Percentiles rank a stretch among this genome's conserved stretches.
These are phyloP conservation scores for Paxillus ammoniavirescens DNA, from an alignment of 768 basidiomycete genomes.

Conservation along the genomic window DNA sequence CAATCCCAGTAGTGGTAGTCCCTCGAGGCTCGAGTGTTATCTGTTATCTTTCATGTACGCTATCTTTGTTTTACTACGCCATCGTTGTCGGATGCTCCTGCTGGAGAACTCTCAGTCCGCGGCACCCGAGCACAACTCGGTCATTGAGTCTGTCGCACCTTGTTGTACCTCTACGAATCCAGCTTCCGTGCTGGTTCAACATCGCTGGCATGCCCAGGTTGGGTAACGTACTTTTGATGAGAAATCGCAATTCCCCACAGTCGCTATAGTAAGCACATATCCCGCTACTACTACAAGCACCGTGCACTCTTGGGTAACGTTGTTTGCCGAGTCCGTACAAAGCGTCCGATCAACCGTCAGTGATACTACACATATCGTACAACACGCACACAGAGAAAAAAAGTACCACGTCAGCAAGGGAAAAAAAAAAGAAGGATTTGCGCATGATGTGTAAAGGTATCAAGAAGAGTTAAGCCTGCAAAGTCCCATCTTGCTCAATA, in stretches of 20 bases:
- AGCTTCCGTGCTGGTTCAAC: neutral
- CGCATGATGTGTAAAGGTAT: constrained; percentile 6
- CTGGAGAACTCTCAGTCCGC: no score
- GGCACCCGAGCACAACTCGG: no score
- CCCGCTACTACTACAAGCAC: no score
- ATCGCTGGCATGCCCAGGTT: neutral
- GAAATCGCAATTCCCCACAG: no score
- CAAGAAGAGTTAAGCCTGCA: constrained; percentile 4
- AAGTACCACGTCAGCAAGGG: neutral
- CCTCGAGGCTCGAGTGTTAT: neutral
- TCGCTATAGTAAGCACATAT: no score
- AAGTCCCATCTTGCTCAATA: constrained; percentile 12
- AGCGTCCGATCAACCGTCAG: neutral
- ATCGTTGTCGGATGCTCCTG: neutral
- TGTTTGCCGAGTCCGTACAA: neutral
- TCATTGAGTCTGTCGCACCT: no score
- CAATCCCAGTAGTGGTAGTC: constrained; percentile 46
- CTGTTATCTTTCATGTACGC: neutral
- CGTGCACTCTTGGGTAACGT: neutral
- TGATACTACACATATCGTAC: neutral
- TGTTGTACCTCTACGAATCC: no score
- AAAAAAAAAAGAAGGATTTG: neutral
- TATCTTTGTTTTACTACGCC: neutral
- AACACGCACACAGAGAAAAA: neutral
- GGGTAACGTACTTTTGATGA: neutral